phyloP scores from a whole-genome alignment of 2,329 filamentous ascomycete genomes.

The Aspergillus alliaceus region DNA sequence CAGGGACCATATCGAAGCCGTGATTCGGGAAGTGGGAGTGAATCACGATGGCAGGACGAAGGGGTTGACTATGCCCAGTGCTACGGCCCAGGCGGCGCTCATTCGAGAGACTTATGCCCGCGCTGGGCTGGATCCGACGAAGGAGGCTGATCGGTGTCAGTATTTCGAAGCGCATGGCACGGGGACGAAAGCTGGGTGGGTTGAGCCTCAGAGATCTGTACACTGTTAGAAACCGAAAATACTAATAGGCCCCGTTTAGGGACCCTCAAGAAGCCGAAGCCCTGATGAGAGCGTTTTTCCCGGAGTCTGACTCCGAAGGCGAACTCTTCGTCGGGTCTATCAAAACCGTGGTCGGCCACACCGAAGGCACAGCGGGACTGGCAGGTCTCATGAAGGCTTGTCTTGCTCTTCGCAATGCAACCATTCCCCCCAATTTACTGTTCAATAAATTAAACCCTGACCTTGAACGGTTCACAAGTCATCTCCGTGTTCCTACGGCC shows the following conservation, averaged over 20 bases:
- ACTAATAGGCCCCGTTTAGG: no score
- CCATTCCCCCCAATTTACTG: not conserved
- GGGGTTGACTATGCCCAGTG: conserved; percentile 38
- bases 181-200: not conserved
- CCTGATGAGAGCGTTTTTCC: conserved; percentile 24
- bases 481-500: no score
- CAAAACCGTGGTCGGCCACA: not conserved
- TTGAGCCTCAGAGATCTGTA: no score
- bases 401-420: not conserved
- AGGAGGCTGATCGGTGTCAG: conserved; percentile 34
- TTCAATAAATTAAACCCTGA: not conserved
- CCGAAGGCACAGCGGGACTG: not conserved
- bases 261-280: conserved; percentile 32
- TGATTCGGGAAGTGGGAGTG: conserved; percentile 35
- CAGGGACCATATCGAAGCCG: conserved; percentile 46
- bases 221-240: no score
- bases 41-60: conserved; percentile 39
- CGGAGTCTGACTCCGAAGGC: no score
- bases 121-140: conserved; percentile 37
- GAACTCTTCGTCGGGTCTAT: not conserved
- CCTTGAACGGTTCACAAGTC: no score
- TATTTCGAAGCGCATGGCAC: conserved; percentile 50
- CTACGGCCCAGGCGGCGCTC: conserved; percentile 39
- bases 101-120: conserved; percentile 41
- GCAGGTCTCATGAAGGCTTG: not conserved